Evolutionary conservation across 176 grass and related monocot genomes (phyloP).

Genomic region (Raddia distichophylla): DNA sequence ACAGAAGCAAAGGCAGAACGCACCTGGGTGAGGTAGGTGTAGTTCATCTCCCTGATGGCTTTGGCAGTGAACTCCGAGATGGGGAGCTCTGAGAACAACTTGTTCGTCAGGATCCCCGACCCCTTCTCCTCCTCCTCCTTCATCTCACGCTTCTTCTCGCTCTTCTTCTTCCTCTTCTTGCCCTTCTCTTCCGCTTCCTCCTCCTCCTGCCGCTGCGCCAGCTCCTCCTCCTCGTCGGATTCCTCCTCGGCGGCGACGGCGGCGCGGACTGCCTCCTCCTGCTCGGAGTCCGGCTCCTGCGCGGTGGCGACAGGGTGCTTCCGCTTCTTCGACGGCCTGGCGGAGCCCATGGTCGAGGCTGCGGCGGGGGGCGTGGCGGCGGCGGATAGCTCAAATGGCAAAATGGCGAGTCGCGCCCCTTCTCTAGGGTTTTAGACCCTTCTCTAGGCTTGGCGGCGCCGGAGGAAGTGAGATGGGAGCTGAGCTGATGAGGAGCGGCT

Average conservation of each 20-base stretch:
- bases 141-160: not conserved
- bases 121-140: slow-evolving; percentile 27
- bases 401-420: not conserved
- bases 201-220: not conserved
- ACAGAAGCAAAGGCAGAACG: no score
- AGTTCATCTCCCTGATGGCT: slow-evolving; percentile 76
- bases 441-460: no score
- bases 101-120: slow-evolving; percentile 50
- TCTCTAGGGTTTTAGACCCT: slow-evolving; percentile 34
- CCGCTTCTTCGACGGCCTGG: slow-evolving; percentile 41
- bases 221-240: slow-evolving; percentile 7
- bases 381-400: not conserved
- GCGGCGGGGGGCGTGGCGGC: not conserved
- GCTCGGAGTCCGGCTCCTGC: slow-evolving; percentile 43
- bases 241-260: slow-evolving; percentile 15
- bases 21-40: slow-evolving; percentile 73
- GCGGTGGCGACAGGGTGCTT: slow-evolving; percentile 31
- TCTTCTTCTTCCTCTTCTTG: not conserved
- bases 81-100: slow-evolving; percentile 67
- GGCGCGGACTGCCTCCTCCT: slow-evolving; percentile 41
- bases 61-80: slow-evolving; percentile 64
- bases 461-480: no score
- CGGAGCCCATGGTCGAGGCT: not conserved
- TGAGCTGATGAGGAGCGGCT: no score
- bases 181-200: not conserved